Conservation (phyloP, 352 stramenopile species). For the Phytophthora aleatoria region DNA sequence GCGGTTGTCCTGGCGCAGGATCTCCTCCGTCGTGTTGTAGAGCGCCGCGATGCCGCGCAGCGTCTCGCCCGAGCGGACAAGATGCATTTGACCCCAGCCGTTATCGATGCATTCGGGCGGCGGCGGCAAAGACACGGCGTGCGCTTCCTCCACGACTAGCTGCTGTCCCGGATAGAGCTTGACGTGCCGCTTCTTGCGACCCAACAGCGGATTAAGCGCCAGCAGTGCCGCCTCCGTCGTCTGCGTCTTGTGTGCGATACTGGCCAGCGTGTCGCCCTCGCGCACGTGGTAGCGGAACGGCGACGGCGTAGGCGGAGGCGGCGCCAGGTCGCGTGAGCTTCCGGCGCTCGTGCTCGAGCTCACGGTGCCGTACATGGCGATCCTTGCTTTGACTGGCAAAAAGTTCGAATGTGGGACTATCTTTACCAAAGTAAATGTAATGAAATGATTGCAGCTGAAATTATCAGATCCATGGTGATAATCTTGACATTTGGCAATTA, state of each 20-base stretch:
- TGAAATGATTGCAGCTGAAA: conserved; percentile 6
- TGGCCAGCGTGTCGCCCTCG: conserved; percentile 61
- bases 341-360: conserved; percentile 30
- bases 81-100: conserved; percentile 86
- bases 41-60: conserved; percentile 67
- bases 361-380: conserved; percentile 62
- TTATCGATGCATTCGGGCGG: conserved; percentile 82
- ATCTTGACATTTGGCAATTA: neutral
- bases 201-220: conserved; percentile 75
- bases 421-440: neutral
- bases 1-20: conserved; percentile 83
- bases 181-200: conserved; percentile 44
- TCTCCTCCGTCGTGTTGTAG: conserved; percentile 84
- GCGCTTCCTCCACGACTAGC: conserved; percentile 74
- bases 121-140: conserved; percentile 69
- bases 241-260: conserved; percentile 68
- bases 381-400: conserved; percentile 22
- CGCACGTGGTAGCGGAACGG: conserved; percentile 80
- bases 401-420: conserved; percentile 13
- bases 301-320: conserved; percentile 45
- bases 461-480: conserved; percentile 9
- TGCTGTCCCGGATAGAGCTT: conserved; percentile 79
- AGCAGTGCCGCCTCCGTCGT: conserved; percentile 60
- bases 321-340: conserved; percentile 30
- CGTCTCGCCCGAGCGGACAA: conserved; percentile 73